Evolutionary conservation across 352 stramenopile genomes (phyloP).

Genomic region (Pythium sukuiense): DNA sequence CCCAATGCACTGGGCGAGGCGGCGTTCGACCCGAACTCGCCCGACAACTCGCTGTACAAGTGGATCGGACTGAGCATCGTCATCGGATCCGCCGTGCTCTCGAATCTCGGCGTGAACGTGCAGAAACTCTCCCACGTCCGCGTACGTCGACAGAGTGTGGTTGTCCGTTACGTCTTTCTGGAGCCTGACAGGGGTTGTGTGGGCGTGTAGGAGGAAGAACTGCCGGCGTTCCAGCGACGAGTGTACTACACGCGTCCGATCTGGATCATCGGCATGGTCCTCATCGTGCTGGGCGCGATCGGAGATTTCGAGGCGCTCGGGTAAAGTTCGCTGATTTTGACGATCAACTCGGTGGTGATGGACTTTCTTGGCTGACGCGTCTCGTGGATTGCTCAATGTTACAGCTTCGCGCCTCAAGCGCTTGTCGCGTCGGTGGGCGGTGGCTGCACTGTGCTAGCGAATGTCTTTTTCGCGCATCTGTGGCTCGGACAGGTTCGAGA

Average conservation of each 20-base stretch:
- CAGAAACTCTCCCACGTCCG: slow-evolving; percentile 85
- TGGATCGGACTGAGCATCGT: slow-evolving; percentile 84
- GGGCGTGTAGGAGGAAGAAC: slow-evolving; percentile 51
- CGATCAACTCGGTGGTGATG: neutral
- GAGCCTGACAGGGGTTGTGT: neutral
- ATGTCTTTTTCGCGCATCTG: slow-evolving; percentile 88
- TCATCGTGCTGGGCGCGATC: slow-evolving; percentile 78
- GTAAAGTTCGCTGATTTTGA: slow-evolving; percentile 14
- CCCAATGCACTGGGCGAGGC: slow-evolving; percentile 6
- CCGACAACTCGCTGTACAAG: slow-evolving; percentile 69
- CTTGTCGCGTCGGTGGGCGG: slow-evolving; percentile 85
- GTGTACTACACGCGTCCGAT: slow-evolving; percentile 84
- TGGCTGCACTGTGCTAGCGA: slow-evolving; percentile 85
- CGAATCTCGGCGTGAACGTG: slow-evolving; percentile 84
- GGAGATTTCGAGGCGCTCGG: slow-evolving; percentile 88
- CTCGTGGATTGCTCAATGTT: neutral
- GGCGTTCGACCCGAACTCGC: slow-evolving; percentile 26
- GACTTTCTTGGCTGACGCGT: neutral
- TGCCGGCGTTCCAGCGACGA: slow-evolving; percentile 56
- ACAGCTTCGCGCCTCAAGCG: slow-evolving; percentile 79
- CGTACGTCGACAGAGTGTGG: slow-evolving; percentile 37
- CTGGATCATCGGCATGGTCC: slow-evolving; percentile 81
- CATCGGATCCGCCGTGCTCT: slow-evolving; percentile 77
- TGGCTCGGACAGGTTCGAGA: slow-evolving; percentile 68
- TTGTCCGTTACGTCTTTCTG: neutral